Evolutionary conservation across 257 asterid genomes (phyloP).

Genomic region (Anisodus tanguticus): DNA sequence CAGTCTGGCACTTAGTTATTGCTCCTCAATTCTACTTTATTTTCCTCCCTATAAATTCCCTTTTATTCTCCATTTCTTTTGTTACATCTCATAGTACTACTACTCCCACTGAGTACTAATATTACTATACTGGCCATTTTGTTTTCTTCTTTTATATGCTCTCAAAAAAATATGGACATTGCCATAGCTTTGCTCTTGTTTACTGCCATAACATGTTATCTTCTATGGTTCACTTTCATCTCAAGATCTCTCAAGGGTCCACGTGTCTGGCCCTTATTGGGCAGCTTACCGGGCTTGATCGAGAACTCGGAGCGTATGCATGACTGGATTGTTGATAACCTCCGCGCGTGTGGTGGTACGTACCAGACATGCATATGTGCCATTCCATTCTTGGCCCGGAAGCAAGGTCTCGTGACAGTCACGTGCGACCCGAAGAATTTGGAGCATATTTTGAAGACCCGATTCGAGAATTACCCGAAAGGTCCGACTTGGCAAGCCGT

Average conservation of each 20-base stretch:
- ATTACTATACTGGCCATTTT: background rate
- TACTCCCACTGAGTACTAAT: background rate
- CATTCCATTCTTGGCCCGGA: constrained; percentile 78
- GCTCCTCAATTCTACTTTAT: constrained; percentile 35
- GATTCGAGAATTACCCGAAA: constrained; percentile 91
- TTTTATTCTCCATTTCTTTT: constrained; percentile 33
- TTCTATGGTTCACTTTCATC: constrained; percentile 85
- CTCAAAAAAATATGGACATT: constrained; percentile 53
- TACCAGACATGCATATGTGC: constrained; percentile 94
- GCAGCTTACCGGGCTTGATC: constrained; percentile 85
- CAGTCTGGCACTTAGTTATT: constrained; percentile 70
- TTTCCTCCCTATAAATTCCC: constrained; percentile 63
- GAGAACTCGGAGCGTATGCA: constrained; percentile 83
- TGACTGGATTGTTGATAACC: constrained; percentile 94
- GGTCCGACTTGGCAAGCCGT: constrained; percentile 98
- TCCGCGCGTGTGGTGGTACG: constrained; percentile 88
- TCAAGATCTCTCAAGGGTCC: constrained; percentile 89
- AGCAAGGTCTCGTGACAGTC: constrained; percentile 88
- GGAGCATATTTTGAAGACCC: constrained; percentile 84
- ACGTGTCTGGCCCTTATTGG: constrained; percentile 83
- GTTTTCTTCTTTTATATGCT: background rate
- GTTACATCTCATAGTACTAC: constrained; percentile 31
- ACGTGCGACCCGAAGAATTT: constrained; percentile 91
- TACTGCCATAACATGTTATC: constrained; percentile 67
- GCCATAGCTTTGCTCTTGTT: constrained; percentile 63